A percentile compares a stretch with the other conserved stretches of the same genome.
Evolutionary conservation across 768 basidiomycete species (phyloP).

Genomic region (Tylopilus subfusipes): DNA sequence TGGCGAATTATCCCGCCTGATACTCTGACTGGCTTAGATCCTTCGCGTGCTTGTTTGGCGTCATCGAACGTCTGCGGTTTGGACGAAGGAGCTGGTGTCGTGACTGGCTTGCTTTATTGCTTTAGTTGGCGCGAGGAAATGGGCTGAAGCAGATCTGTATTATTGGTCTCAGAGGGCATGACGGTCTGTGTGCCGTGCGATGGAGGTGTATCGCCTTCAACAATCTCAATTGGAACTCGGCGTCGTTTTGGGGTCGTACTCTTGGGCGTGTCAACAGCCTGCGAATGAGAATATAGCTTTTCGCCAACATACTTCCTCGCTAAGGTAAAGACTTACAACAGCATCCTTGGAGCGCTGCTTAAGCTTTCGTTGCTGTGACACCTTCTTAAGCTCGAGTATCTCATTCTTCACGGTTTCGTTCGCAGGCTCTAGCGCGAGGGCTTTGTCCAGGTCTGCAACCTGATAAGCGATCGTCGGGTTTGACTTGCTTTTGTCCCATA

Average conservation of each 20-base stretch:
- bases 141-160: conserved; percentile 34
- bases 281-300: conserved; percentile 8
- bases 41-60: conserved; percentile 55
- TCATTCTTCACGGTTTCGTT: conserved; percentile 66
- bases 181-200: neutral
- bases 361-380: conserved; percentile 32
- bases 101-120: conserved; percentile 14
- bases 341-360: conserved; percentile 36
- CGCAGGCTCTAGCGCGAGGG: conserved; percentile 57
- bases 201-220: conserved; percentile 36
- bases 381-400: conserved; percentile 45
- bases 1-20: conserved; percentile 73
- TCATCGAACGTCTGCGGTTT: conserved; percentile 48
- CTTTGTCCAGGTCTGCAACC: conserved; percentile 55
- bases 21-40: conserved; percentile 41
- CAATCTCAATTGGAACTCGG: conserved; percentile 61
- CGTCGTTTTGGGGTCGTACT: conserved; percentile 40
- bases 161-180: conserved; percentile 3
- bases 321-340: conserved; percentile 10
- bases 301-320: neutral
- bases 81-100: conserved; percentile 5
- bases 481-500: conserved; percentile 1
- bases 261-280: conserved; percentile 4
- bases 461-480: neutral
- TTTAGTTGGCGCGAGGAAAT: conserved; percentile 37